Percentiles rank a stretch among this genome's conserved stretches.
These are phyloP conservation scores for Xerocomellus intermedius DNA, from an alignment of 768 basidiomycete species.

Conservation along the genomic window DNA sequence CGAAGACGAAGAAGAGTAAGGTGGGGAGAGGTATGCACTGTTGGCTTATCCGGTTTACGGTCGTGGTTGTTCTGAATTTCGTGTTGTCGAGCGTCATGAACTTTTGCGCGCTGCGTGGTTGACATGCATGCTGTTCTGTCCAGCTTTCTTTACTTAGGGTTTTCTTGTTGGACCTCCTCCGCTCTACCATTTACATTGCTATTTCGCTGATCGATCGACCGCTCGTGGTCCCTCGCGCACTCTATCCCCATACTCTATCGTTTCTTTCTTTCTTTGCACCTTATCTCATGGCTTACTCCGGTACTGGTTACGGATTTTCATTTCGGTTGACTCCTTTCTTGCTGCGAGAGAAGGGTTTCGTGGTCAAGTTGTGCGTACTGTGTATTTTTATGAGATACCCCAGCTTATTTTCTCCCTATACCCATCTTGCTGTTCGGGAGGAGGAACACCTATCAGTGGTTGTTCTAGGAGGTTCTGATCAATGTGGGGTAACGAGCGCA, in stretches of 20 bases:
- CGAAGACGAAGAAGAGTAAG: constrained; percentile 72
- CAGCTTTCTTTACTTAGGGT: constrained; percentile 1
- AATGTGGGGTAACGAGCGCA: not conserved
- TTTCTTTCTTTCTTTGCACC: not conserved
- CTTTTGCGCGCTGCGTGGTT: constrained; percentile 2
- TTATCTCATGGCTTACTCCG: constrained; percentile 7
- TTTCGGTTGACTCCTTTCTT: constrained; percentile 2
- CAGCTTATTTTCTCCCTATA: constrained; percentile 8
- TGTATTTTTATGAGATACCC: constrained; percentile 30
- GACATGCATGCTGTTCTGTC: constrained; percentile 4
- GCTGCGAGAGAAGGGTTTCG: not conserved
- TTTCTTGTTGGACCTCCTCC: constrained; percentile 1
- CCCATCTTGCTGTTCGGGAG: not conserved
- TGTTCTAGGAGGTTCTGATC: not conserved
- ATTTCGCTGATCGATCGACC: constrained; percentile 11
- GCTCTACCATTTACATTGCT: constrained; percentile 14
- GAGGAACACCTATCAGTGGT: not conserved
- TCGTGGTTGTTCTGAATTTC: constrained; percentile 4
- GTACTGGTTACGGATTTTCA: constrained; percentile 26
- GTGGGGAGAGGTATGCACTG: constrained; percentile 3
- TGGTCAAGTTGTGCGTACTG: constrained; percentile 9
- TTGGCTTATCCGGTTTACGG: constrained; percentile 7
- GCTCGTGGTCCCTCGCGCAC: constrained; percentile 1
- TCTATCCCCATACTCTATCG: constrained; percentile 3
- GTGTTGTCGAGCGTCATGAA: constrained; percentile 15